Conservation (phyloP, 805 yeast genomes). For the Barnettozyma sp. region DNA sequence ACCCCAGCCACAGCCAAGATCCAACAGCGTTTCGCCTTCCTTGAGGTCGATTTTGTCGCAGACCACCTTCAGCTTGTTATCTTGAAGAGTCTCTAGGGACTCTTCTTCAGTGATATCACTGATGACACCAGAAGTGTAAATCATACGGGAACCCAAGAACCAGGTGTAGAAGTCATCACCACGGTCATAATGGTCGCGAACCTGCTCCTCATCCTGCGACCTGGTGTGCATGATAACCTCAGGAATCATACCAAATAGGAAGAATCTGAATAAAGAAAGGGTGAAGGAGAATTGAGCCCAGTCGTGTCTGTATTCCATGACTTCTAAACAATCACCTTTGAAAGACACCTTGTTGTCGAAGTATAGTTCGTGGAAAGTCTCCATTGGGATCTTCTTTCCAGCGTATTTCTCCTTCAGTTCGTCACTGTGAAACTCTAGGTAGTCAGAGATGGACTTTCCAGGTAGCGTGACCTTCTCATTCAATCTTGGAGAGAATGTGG, state of each 20-base stretch:
- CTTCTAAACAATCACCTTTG: conserved; percentile 82
- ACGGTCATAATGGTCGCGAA: conserved; percentile 90
- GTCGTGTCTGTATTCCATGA: conserved; percentile 82
- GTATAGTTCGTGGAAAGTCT: conserved; percentile 83
- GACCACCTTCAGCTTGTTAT: conserved; percentile 79
- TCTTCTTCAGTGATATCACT: conserved; percentile 65
- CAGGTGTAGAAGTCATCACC: conserved; percentile 93
- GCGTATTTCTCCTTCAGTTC: conserved; percentile 60
- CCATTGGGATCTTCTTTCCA: conserved; percentile 84
- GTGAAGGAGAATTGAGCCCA: conserved; percentile 86
- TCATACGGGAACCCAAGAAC: conserved; percentile 93
- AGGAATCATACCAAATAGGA: conserved; percentile 83
- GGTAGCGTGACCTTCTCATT: conserved; percentile 75
- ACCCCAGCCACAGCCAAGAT: conserved; percentile 96
- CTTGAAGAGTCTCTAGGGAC: conserved; percentile 75
- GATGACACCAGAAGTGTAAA: conserved; percentile 84
- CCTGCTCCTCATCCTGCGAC: conserved; percentile 95
- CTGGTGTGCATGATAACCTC: conserved; percentile 88
- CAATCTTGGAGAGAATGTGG: conserved; percentile 73
- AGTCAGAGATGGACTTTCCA: conserved; percentile 67
- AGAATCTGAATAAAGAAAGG: conserved; percentile 64
- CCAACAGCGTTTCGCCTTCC: conserved; percentile 69
- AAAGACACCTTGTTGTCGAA: conserved; percentile 79
- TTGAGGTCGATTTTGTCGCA: conserved; percentile 78
- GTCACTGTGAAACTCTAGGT: conserved; percentile 74